phyloP scores from a whole-genome alignment of 495 filamentous ascomycete genomes.

The Articulospora tetracladia region DNA sequence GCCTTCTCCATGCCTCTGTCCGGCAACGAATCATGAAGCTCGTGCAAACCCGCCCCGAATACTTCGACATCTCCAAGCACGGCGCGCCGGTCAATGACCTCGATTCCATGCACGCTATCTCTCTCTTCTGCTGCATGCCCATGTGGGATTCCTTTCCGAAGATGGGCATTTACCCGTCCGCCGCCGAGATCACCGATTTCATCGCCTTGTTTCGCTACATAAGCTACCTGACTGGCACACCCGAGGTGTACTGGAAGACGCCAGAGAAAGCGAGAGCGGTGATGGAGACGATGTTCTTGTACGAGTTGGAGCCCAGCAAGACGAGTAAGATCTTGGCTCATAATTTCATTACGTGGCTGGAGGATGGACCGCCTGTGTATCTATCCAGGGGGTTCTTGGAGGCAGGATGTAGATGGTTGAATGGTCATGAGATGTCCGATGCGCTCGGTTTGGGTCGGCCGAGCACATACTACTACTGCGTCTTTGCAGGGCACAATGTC shows the following conservation, averaged over 20 bases:
- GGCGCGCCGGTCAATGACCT: conserved; percentile 72
- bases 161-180: conserved; percentile 61
- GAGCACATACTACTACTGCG: conserved; percentile 47
- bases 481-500: conserved; percentile 63
- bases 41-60: conserved; percentile 44
- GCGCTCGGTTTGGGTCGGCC: conserved; percentile 54
- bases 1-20: conserved; percentile 69
- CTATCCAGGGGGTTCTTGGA: conserved; percentile 57
- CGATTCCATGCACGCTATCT: conserved; percentile 65
- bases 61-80: conserved; percentile 55
- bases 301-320: conserved; percentile 58
- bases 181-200: conserved; percentile 61
- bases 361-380: conserved; percentile 57
- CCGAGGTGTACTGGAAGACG: conserved; percentile 50
- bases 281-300: conserved; percentile 59
- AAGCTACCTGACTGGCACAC: conserved; percentile 63
- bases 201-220: conserved; percentile 72
- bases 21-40: conserved; percentile 61
- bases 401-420: conserved; percentile 63
- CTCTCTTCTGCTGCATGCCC: conserved; percentile 58
- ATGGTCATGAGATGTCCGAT: conserved; percentile 56
- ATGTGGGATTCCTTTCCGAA: conserved; percentile 64
- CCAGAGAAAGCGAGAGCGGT: conserved; percentile 49
- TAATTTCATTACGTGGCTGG: conserved; percentile 66
- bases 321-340: conserved; percentile 59